Evolutionary conservation across 768 basidiomycete genomes (phyloP), one percentile per base, ranked within the genome.

Genomic region (Hygrocybe coccinea): DNA sequence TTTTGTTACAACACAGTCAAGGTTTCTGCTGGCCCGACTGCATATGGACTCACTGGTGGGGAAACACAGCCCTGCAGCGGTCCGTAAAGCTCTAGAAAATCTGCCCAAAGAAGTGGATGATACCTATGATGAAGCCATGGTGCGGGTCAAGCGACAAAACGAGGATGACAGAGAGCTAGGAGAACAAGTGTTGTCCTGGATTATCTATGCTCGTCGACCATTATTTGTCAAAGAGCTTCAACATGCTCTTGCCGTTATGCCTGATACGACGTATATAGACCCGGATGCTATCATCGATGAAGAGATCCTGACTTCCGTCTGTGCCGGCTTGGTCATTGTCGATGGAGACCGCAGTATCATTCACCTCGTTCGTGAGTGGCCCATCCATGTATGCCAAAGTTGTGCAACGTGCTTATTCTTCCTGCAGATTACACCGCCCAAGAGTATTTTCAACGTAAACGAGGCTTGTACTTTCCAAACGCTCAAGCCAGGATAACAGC

Each of bases 1-100:
- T 8, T 5, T 21, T 5, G 8, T 43, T 17, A 39, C 21, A 15
- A 8, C 24, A 24, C 29, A 2, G 10, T 7, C 4, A n/a, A 59
- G 58, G 55, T 59, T 59, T 38, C 35, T 59, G 15, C 37, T 59
- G 2, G 55, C 55, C 11, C 55, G 50, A 48, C 36, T 59, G 21
- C 43, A 56, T 39, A 56, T 59, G 24, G 24, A 47, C 24, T 52
- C 55, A 2, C 37, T 59, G 9, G 19, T n/a, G 45, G 3, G 15
- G 19, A 47, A 46, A 34, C 15, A 19, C 24, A 52, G 50, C 17
- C 17, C 39, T 7, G 17, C 25, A 19, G 49, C 8, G 4, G 54
- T 59, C 44, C 38, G 19, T 1, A 19, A 56, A 12, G 39, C 48
- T 6, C 29, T 59, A 2, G n/a, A 56, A 2, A 44, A 37, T 24